phyloP scores from a whole-genome alignment of 768 basidiomycete species.

The Termitomyces sp. region DNA sequence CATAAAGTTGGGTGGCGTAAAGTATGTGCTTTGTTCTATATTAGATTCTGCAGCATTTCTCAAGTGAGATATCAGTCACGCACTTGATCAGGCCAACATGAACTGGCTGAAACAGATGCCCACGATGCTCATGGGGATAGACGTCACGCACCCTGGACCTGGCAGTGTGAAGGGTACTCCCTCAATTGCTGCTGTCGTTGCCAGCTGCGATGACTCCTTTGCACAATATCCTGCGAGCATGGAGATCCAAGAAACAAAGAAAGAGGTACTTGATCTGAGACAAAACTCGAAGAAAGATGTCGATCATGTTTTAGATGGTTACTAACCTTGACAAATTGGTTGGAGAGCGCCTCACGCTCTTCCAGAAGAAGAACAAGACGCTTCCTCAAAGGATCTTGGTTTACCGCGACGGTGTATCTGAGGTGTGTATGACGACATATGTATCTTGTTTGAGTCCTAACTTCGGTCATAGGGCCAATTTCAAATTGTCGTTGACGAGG shows the following conservation, averaged over 20 bases:
- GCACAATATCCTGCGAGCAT: slow-evolving; percentile 76
- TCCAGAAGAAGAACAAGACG: slow-evolving; percentile 38
- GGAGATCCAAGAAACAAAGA: slow-evolving; percentile 66
- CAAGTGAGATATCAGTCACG: slow-evolving; percentile 29
- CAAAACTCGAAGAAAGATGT: neutral
- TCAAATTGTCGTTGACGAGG: slow-evolving; percentile 51
- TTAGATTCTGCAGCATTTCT: neutral
- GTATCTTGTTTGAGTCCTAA: neutral
- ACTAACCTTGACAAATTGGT: slow-evolving; percentile 64
- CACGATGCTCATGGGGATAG: slow-evolving; percentile 85
- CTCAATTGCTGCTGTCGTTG: slow-evolving; percentile 85
- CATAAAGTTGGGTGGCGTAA: slow-evolving; percentile 78
- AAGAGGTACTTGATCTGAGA: slow-evolving; percentile 51
- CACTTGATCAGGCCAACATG: slow-evolving; percentile 48
- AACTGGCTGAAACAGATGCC: slow-evolving; percentile 53
- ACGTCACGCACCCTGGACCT: slow-evolving; percentile 78
- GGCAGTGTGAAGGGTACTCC: slow-evolving; percentile 73
- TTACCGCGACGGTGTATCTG: slow-evolving; percentile 82
- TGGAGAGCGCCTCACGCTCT: slow-evolving; percentile 57
- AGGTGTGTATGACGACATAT: slow-evolving; percentile 34
- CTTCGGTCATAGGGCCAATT: slow-evolving; percentile 47
- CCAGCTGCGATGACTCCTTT: slow-evolving; percentile 59
- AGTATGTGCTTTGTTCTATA: slow-evolving; percentile 37
- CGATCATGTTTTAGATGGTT: slow-evolving; percentile 57
- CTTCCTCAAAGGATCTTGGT: slow-evolving; percentile 69